A percentile compares a stretch with the other conserved stretches of the same genome.
Evolutionary conservation across 2,329 filamentous ascomycete species (phyloP).

Genomic region (Epichloe amarillans): DNA sequence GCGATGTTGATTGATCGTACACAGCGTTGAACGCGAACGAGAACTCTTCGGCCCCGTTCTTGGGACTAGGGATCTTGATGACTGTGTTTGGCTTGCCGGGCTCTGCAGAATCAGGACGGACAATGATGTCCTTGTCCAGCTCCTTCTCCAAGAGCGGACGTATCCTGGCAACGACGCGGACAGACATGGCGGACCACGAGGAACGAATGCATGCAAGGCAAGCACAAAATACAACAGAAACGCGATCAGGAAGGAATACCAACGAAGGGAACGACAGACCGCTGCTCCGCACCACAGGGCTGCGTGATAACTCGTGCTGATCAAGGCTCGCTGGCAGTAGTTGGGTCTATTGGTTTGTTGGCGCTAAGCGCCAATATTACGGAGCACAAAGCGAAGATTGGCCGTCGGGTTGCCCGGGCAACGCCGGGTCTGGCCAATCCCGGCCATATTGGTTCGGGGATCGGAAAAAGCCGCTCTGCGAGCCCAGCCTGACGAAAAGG

Average conservation of each 20-base stretch:
- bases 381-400: not conserved
- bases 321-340: not conserved
- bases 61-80: slow-evolving; percentile 84
- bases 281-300: not conserved
- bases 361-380: not conserved
- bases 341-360: not conserved
- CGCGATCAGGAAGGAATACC: not conserved
- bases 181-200: slow-evolving; percentile 35
- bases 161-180: slow-evolving; percentile 82
- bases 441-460: not conserved
- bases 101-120: slow-evolving; percentile 51
- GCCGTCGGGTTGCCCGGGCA: slow-evolving; percentile 4
- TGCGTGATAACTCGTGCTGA: not conserved
- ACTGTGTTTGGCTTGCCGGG: slow-evolving; percentile 50
- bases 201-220: slow-evolving; percentile 8
- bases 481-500: not conserved
- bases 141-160: slow-evolving; percentile 79
- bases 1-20: slow-evolving; percentile 66
- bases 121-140: slow-evolving; percentile 75
- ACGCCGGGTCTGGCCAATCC: not conserved
- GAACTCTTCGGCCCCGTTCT: slow-evolving; percentile 82
- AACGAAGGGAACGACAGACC: not conserved
- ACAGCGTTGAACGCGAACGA: slow-evolving; percentile 92
- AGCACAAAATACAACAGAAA: slow-evolving; percentile 6
- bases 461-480: slow-evolving; percentile 20